phyloP scores from a whole-genome alignment of 805 yeast species.

The Zygoascus tannicola region DNA sequence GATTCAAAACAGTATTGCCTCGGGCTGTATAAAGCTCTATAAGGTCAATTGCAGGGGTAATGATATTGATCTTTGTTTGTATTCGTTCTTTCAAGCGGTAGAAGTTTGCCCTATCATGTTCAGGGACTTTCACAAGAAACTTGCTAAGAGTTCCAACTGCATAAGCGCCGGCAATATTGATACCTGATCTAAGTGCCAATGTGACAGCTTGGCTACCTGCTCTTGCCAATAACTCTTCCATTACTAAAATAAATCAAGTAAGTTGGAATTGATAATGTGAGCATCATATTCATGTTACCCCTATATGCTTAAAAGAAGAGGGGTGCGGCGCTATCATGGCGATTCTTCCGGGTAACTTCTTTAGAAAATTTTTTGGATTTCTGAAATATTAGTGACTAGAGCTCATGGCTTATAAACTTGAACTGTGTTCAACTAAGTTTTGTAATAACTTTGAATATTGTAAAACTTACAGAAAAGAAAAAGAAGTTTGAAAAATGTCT shows the following conservation, averaged over 20 bases:
- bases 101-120: constrained; percentile 39
- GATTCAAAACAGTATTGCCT: constrained; percentile 32
- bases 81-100: constrained; percentile 37
- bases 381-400: too few species aligned
- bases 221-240: constrained; percentile 9
- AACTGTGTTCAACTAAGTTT: too few species aligned
- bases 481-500: background rate
- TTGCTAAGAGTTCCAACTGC: constrained; percentile 56
- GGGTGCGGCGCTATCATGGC: too few species aligned
- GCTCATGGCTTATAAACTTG: too few species aligned
- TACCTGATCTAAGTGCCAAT: constrained; percentile 68
- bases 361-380: background rate
- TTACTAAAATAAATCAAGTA: too few species aligned
- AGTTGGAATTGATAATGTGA: too few species aligned
- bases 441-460: too few species aligned
- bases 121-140: constrained; percentile 44
- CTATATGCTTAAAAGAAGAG: too few species aligned
- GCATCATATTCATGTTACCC: too few species aligned
- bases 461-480: too few species aligned
- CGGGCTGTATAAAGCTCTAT: constrained; percentile 41
- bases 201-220: constrained; percentile 71
- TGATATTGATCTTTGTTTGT: constrained; percentile 48
- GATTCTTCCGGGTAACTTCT: background rate
- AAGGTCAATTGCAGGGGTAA: constrained; percentile 59
- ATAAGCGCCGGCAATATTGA: constrained; percentile 63